Evolutionary conservation across 129 eudicot species (phyloP), one percentile per base, ranked within the genome.

Genomic region (Flaveria trinervia): DNA sequence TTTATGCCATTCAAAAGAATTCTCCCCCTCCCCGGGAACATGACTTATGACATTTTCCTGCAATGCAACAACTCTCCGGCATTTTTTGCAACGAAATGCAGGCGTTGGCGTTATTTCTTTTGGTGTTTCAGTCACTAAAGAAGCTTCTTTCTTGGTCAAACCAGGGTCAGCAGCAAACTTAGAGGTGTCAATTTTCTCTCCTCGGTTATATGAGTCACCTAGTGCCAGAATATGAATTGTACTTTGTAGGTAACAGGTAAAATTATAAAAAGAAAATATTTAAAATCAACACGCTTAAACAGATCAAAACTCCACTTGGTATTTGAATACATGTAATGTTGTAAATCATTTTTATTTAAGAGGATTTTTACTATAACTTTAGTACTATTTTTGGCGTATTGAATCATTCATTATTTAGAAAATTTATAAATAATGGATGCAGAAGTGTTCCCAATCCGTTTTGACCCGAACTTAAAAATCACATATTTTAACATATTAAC

Each of bases 91-190:
- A 45, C 98, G 92, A 71, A 84, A 94, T 77, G 92, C 92, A 55
- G 82, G 81, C 66, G 81, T 82, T 14, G 89, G 79, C 48, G 22
- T 56, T 46, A 14, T 41, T 62, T 81, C 84, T 59, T 80, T 81
- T 18, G 66, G 68, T 45, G 77, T 84, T 70, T 57, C 80, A 23
- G 73, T 74, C 68, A 77, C 81, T 13, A 80, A 48, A 33, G 86
- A 79, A 30, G 76, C 80, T 67, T 83, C 91, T 83, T 82, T 86
- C 48, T 76, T 74, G 20, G 84, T 78, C 87, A 86, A 80, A 69
- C 87, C 96, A 62, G 98, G 98, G 82, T 94, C 98, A 70, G 93
- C 93, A 73, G 90, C 97, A 83, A 94, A 88, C 77, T 91, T 91
- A 0, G 97, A 84, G 68, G 83, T 75, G 81, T 94, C 98, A 55